Conservation (phyloP, 805 yeast species). For the Metschnikowia gelsemii region DNA sequence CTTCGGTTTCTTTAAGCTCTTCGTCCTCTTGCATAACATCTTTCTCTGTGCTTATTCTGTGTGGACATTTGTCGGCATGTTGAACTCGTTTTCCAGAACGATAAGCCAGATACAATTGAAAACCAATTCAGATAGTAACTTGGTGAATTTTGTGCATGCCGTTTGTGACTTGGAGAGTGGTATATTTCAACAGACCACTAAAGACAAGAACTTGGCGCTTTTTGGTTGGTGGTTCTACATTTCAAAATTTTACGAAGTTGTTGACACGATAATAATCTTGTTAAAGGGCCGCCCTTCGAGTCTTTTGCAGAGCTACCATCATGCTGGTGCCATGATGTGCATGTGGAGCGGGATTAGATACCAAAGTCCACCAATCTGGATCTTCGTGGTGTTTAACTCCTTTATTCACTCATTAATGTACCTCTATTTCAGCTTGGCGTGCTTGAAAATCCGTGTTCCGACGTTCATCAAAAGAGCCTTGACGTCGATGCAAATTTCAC, state of each 20-base stretch:
- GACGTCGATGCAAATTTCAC: slow-evolving; percentile 67
- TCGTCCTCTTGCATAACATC: slow-evolving; percentile 61
- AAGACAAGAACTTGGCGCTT: slow-evolving; percentile 43
- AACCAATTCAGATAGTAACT: slow-evolving; percentile 22
- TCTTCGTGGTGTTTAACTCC: slow-evolving; percentile 77
- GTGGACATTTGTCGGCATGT: slow-evolving; percentile 73
- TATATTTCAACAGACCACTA: slow-evolving; percentile 42
- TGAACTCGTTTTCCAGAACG: slow-evolving; percentile 47
- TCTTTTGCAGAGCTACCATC: slow-evolving; percentile 70
- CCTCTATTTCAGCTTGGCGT: slow-evolving; percentile 61
- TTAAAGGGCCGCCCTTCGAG: slow-evolving; percentile 67
- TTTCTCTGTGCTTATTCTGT: slow-evolving; percentile 63
- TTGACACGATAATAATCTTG: slow-evolving; percentile 66
- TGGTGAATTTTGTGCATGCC: slow-evolving; percentile 56
- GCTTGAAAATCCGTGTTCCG: slow-evolving; percentile 60
- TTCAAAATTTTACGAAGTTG: slow-evolving; percentile 68
- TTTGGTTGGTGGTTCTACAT: slow-evolving; percentile 68
- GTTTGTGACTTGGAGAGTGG: slow-evolving; percentile 62
- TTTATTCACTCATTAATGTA: slow-evolving; percentile 76
- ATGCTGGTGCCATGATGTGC: slow-evolving; percentile 76
- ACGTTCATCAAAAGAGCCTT: slow-evolving; percentile 53
- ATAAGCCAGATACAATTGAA: slow-evolving; percentile 22
- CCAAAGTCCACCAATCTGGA: slow-evolving; percentile 76
- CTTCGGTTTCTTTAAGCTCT: slow-evolving; percentile 45
- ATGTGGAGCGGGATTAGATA: slow-evolving; percentile 79